Evolutionary conservation across 2,329 filamentous ascomycete species (phyloP), one percentile per base, ranked within the genome.

Genomic region (Fusarium nematophilum): DNA sequence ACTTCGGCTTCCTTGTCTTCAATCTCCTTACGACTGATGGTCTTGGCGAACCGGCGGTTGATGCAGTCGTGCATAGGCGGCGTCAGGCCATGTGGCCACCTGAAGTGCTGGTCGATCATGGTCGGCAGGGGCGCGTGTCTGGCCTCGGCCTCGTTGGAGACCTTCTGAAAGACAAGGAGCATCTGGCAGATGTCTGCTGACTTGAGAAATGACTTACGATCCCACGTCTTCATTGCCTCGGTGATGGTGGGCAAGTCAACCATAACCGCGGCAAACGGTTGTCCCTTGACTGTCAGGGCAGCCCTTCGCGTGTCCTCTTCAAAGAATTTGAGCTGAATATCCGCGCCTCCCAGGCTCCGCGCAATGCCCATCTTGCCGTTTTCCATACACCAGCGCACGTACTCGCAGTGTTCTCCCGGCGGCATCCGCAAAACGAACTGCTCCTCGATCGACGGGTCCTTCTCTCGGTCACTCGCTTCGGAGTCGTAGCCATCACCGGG

Each of bases 401-500:
- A 93, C 18, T 97, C 91, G 72, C 90, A 91, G 75, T 97, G 91
- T 25, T 90, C 86, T 0, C 93, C 93, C 0, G 93, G 91, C 49
- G 88, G 75, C 90, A 97, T 97, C 56, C 95, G 91, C 58, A 99
- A 76, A 8, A 99, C 83, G 64, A 98, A 92, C 62, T 96, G 90
- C 70, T 94, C 90, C 75, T 98, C 94, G 57, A 96, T 91, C 1
- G 90, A 84, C 1, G 95, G 95, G 70, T 99, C 95, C 9, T 81
- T 76, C 74, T 99, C 95, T 11, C 89, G 87, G 71, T 98, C 95
- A 50, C 93, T 95, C 10, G 93, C 92, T 75, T 98, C 95, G 3
- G 93, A 97, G 73, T 99, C 95, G 76, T 98, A 99, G 7, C 94
- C 95, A 51, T 96, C 92, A 45, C 95, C 95, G 1, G 86, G 85